These are phyloP conservation scores for Cornus kousa DNA, from an alignment of 148 eudicot genomes.

Conservation along the genomic window DNA sequence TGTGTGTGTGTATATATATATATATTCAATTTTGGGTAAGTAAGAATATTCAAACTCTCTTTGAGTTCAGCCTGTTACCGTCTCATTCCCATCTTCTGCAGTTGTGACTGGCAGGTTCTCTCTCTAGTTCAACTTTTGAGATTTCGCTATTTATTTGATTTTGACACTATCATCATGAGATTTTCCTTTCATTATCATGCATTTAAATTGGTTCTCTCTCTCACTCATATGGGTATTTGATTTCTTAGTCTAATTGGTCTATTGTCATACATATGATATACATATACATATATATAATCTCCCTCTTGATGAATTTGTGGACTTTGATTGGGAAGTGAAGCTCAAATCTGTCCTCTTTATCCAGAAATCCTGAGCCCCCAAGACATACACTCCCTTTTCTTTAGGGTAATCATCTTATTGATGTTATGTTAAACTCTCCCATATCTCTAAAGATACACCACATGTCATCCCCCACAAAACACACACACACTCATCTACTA, in stretches of 20 bases:
- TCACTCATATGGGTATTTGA: background rate
- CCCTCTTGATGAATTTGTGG: background rate
- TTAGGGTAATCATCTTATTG: conserved; percentile 35
- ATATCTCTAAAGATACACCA: no score
- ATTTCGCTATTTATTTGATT: conserved; percentile 39
- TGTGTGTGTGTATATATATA: no score
- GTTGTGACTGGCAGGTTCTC: conserved; percentile 19
- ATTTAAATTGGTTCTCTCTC: conserved; percentile 11
- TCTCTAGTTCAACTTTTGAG: conserved; percentile 30
- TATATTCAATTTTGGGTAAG: background rate
- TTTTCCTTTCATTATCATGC: conserved; percentile 26
- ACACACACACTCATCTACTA: no score
- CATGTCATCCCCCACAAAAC: no score
- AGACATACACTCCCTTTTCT: conserved; percentile 26
- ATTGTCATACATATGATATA: no score
- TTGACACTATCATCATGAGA: conserved; percentile 41
- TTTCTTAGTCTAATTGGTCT: background rate
- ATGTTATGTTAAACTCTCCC: conserved; percentile 2
- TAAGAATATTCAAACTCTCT: conserved; percentile 27
- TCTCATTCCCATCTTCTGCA: conserved; percentile 32
- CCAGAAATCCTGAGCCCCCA: conserved; percentile 8
- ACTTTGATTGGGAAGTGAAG: conserved; percentile 1
- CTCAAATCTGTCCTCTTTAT: conserved; percentile 5
- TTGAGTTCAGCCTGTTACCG: conserved; percentile 30
- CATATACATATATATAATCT: background rate